Percentiles rank a stretch among this genome's conserved stretches.
Conservation (phyloP, 2,329 filamentous ascomycete species). For the Polychaeton citri region DNA sequence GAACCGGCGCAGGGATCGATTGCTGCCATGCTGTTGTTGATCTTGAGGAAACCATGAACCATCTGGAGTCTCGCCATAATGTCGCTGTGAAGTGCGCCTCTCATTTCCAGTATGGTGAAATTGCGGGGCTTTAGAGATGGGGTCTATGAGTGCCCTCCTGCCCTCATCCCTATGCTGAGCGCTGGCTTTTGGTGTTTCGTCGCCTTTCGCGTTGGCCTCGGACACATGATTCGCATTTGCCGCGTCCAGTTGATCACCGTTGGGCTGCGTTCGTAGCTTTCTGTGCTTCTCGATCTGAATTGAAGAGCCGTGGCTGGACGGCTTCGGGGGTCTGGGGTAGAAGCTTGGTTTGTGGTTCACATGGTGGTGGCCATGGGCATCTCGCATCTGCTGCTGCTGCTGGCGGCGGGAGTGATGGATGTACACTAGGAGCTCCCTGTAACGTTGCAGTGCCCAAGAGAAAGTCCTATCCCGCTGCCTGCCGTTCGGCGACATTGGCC, state of each 20-base stretch:
- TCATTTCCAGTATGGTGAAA: neutral
- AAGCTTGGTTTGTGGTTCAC: conserved; percentile 40
- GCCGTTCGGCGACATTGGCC: conserved; percentile 28
- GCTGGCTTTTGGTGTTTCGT: neutral
- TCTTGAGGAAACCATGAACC: neutral
- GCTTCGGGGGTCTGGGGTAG: conserved; percentile 48
- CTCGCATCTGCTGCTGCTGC: conserved; percentile 19
- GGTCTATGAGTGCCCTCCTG: neutral
- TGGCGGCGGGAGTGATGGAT: conserved; percentile 32
- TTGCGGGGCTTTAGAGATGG: neutral
- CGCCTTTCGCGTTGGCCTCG: neutral
- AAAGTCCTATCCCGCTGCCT: conserved; percentile 32
- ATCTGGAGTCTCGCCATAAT: neutral
- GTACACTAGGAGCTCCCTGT: conserved; percentile 35
- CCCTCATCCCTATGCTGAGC: neutral
- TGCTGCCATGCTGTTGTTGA: neutral
- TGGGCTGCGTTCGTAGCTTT: neutral
- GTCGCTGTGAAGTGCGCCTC: neutral
- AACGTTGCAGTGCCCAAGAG: conserved; percentile 33
- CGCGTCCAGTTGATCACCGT: neutral
- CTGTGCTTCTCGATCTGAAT: neutral
- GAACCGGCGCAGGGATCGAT: conserved; percentile 12
- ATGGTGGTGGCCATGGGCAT: conserved; percentile 28
- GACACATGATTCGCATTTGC: neutral
- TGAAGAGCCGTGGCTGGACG: conserved; percentile 39